Conservation (phyloP, 2,329 filamentous ascomycete species). For the Aspergillus neoniger region DNA sequence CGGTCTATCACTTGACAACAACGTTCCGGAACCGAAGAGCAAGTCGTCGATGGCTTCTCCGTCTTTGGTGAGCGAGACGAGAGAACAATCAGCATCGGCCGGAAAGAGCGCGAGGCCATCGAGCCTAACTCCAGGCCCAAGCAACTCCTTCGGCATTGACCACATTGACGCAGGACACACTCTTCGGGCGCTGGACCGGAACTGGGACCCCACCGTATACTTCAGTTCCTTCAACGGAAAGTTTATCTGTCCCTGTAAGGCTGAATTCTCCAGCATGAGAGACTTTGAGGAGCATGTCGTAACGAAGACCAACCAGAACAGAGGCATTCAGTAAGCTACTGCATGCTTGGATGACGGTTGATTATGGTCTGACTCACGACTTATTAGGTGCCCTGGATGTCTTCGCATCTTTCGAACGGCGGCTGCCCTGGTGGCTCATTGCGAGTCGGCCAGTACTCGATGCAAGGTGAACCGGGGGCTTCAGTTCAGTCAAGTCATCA, state of each 20-base stretch:
- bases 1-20: neutral
- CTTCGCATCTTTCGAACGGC: constrained; percentile 40
- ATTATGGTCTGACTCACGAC: constrained; percentile 5
- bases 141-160: neutral
- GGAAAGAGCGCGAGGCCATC: neutral
- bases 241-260: constrained; percentile 41
- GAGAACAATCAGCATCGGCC: neutral
- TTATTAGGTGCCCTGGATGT: constrained; percentile 42
- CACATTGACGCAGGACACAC: constrained; percentile 13
- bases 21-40: neutral
- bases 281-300: constrained; percentile 39
- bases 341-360: neutral
- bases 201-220: constrained; percentile 35
- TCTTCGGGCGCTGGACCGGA: constrained; percentile 17
- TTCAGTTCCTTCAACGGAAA: constrained; percentile 30
- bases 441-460: constrained; percentile 38
- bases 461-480: constrained; percentile 36
- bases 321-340: constrained; percentile 23
- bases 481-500: constrained; percentile 38
- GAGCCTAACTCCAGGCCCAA: neutral
- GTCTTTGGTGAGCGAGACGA: neutral
- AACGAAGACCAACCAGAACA: constrained; percentile 19
- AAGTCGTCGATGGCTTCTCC: neutral
- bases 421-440: constrained; percentile 44
- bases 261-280: constrained; percentile 24